A percentile compares a stretch with the other conserved stretches of the same genome.
Conservation (phyloP, 1,284 basidiomycete species). For the Earliella scabrosa region DNA sequence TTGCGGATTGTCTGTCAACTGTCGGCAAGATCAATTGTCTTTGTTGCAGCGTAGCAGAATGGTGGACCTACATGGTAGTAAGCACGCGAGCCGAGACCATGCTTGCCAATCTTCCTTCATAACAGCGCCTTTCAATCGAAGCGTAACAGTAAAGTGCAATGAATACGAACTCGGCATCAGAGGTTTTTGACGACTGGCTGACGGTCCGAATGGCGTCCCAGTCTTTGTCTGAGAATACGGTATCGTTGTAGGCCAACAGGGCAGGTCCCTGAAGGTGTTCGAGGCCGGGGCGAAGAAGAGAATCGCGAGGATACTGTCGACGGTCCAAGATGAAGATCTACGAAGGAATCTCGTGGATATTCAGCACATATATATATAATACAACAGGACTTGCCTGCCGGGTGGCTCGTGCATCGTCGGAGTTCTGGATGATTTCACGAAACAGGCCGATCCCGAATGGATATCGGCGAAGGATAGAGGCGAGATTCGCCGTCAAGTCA, state of each 20-base stretch:
- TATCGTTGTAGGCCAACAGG: constrained; percentile 50
- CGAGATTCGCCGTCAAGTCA: constrained; percentile 30
- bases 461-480: constrained; percentile 45
- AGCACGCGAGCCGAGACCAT: constrained; percentile 54
- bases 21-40: neutral
- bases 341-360: neutral
- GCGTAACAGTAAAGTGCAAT: no score
- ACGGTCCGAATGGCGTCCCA: constrained; percentile 46
- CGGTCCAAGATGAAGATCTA: constrained; percentile 49
- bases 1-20: constrained; percentile 57
- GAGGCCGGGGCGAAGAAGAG: constrained; percentile 36
- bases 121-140: no score
- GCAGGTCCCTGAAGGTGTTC: constrained; percentile 47
- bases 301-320: constrained; percentile 33
- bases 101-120: constrained; percentile 61
- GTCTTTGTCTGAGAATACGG: constrained; percentile 43
- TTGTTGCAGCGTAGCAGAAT: neutral
- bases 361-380: neutral
- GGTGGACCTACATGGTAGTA: constrained; percentile 48
- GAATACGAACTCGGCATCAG: constrained; percentile 44
- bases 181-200: constrained; percentile 50
- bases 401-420: constrained; percentile 46
- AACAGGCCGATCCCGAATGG: constrained; percentile 47
- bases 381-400: constrained; percentile 25
- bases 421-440: constrained; percentile 52